Conservation (phyloP, 2,329 filamentous ascomycete species). For the Claviceps fusiformis region DNA sequence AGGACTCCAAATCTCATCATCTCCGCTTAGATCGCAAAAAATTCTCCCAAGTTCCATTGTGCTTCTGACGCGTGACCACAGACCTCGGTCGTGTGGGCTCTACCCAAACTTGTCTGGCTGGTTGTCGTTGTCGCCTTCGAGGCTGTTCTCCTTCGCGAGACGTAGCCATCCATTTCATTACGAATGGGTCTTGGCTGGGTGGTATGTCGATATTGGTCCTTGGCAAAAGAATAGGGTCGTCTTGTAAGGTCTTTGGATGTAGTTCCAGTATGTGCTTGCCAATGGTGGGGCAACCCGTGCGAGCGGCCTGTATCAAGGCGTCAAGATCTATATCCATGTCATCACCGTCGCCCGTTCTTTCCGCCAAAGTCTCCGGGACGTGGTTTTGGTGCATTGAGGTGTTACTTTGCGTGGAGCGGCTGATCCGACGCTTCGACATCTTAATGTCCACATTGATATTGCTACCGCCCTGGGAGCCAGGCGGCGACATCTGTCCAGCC, state of each 20-base stretch:
- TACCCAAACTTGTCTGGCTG: constrained; percentile 9
- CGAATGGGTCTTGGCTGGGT: constrained; percentile 25
- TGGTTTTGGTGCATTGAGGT: not conserved
- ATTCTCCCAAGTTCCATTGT: constrained; percentile 11
- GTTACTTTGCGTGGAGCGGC: constrained; percentile 5
- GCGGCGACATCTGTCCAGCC: constrained; percentile 11
- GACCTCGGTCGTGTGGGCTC: constrained; percentile 10
- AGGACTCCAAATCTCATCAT: constrained; percentile 2
- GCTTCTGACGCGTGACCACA: constrained; percentile 4
- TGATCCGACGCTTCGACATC: constrained; percentile 1
- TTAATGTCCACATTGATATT: not conserved
- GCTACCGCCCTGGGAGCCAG: constrained; percentile 8
- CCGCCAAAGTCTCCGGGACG: not conserved
- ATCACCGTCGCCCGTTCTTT: constrained; percentile 2
- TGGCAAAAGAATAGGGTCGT: constrained; percentile 23
- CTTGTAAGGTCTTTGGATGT: constrained; percentile 25
- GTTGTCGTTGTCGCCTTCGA: constrained; percentile 5
- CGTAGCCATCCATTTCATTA: constrained; percentile 16
- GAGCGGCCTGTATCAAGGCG: constrained; percentile 19
- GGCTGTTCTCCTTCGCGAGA: constrained; percentile 3
- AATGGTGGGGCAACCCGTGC: constrained; percentile 11
- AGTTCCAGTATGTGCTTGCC: constrained; percentile 23
- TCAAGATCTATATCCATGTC: constrained; percentile 16
- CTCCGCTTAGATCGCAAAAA: constrained; percentile 14
- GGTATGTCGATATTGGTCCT: constrained; percentile 17